These are phyloP conservation scores for Allium cepa DNA, from an alignment of 106 monocot species.

Conservation along the genomic window DNA sequence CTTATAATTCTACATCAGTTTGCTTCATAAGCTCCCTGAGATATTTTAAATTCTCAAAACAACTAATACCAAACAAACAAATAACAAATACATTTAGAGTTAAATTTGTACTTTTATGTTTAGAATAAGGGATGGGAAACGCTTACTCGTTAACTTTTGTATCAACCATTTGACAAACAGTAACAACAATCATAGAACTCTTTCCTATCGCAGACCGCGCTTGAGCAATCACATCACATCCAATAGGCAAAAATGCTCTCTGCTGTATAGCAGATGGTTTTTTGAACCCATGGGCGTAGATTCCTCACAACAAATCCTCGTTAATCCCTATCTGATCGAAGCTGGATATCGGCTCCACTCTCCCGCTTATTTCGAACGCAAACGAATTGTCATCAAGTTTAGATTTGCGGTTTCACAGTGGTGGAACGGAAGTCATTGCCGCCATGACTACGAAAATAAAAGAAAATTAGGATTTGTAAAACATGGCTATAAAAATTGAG, in stretches of 20 bases:
- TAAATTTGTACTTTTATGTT: no score
- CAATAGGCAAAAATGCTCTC: slow-evolving; percentile 73
- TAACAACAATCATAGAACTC: slow-evolving; percentile 91
- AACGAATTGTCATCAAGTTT: slow-evolving; percentile 53
- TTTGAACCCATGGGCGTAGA: slow-evolving; percentile 93
- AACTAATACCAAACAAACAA: no score
- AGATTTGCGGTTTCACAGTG: slow-evolving; percentile 16
- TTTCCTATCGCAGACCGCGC: slow-evolving; percentile 96
- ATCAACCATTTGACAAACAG: slow-evolving; percentile 88
- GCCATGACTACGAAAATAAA: slow-evolving; percentile 11
- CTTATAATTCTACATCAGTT: no score
- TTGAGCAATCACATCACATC: slow-evolving; percentile 91
- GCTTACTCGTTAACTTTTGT: slow-evolving; percentile 10
- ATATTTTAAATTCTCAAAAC: no score
- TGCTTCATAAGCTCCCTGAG: no score
- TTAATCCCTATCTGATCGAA: slow-evolving; percentile 94
- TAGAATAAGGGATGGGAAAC: no score
- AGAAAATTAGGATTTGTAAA: no score
- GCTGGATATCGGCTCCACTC: slow-evolving; percentile 75
- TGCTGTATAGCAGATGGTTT: slow-evolving; percentile 99
- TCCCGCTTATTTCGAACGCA: slow-evolving; percentile 80
- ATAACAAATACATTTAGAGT: no score
- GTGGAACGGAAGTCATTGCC: slow-evolving; percentile 24
- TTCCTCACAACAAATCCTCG: slow-evolving; percentile 81
- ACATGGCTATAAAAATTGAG: no score